phyloP scores from a whole-genome alignment of 2,329 filamentous ascomycete genomes.

The Aspergillus aculeatus region DNA sequence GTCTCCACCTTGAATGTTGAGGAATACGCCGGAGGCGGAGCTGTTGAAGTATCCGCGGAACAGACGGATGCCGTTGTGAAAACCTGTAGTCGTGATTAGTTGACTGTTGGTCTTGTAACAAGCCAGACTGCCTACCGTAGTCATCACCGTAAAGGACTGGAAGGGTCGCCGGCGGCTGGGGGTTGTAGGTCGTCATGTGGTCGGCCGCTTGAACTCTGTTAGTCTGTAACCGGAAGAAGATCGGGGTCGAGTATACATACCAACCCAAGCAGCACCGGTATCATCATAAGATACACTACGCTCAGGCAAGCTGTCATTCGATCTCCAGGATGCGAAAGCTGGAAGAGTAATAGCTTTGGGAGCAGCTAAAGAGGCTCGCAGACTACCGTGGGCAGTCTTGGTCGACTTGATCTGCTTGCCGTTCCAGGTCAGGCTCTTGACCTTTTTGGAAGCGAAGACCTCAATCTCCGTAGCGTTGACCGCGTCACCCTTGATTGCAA shows the following conservation, averaged over 20 bases:
- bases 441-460: conserved; percentile 49
- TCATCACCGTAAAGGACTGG: conserved; percentile 50
- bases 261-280: conserved; percentile 36
- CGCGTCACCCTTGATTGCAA: conserved; percentile 50
- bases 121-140: conserved; percentile 31
- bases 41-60: conserved; percentile 47
- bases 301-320: conserved; percentile 48
- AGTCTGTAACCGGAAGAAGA: not conserved
- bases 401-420: conserved; percentile 36
- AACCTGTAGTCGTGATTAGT: conserved; percentile 24
- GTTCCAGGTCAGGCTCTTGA: conserved; percentile 54
- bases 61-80: conserved; percentile 46
- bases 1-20: conserved; percentile 55
- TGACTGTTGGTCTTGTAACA: not conserved
- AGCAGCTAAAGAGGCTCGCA: conserved; percentile 35
- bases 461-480: conserved; percentile 44
- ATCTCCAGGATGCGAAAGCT: conserved; percentile 38
- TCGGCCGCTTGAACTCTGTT: conserved; percentile 32
- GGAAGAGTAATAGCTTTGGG: conserved; percentile 34
- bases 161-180: conserved; percentile 43
- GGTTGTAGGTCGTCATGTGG: conserved; percentile 43
- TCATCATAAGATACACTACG: conserved; percentile 43
- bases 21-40: conserved; percentile 38
- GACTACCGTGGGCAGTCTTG: conserved; percentile 41
- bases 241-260: conserved; percentile 20